phyloP scores from a whole-genome alignment of 1,139 yeast species.

The Candida pseudoviswanathii region DNA sequence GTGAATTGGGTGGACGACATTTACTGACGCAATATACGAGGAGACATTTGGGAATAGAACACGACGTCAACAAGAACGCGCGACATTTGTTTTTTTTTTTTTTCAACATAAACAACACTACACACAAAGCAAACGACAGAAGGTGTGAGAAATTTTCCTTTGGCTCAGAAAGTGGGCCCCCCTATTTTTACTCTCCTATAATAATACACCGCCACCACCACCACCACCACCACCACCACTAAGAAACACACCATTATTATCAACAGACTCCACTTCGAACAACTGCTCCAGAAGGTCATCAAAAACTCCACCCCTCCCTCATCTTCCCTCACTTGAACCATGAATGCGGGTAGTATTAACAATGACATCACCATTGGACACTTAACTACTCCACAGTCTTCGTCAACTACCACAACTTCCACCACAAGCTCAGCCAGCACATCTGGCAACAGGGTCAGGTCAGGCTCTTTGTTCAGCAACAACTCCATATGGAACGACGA shows the following conservation, averaged over 20 bases:
- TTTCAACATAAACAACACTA: conserved; percentile 1
- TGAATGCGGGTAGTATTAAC: conserved; percentile 1
- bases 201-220: neutral
- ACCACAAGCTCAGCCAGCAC: too few relatives aligned
- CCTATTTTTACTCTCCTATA: too few relatives aligned
- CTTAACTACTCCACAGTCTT: conserved; percentile 12
- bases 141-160: too few relatives aligned
- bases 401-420: too few relatives aligned
- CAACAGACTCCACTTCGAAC: too few relatives aligned
- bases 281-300: too few relatives aligned
- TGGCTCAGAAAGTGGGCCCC: too few relatives aligned
- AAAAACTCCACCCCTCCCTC: too few relatives aligned
- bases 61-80: neutral
- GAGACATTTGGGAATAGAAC: neutral
- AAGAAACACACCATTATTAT: too few relatives aligned
- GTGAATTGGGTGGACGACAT: too few relatives aligned
- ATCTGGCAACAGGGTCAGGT: too few relatives aligned
- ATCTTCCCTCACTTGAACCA: neutral
- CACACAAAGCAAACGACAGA: neutral
- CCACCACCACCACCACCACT: neutral
- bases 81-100: conserved; percentile 2
- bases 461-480: conserved; percentile 48
- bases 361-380: conserved; percentile 6
- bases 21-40: too few relatives aligned
- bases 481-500: conserved; percentile 54